phyloP scores from a whole-genome alignment of 228 moss, liverwort and hornwort genomes.

The Sphagnum fallax region DNA sequence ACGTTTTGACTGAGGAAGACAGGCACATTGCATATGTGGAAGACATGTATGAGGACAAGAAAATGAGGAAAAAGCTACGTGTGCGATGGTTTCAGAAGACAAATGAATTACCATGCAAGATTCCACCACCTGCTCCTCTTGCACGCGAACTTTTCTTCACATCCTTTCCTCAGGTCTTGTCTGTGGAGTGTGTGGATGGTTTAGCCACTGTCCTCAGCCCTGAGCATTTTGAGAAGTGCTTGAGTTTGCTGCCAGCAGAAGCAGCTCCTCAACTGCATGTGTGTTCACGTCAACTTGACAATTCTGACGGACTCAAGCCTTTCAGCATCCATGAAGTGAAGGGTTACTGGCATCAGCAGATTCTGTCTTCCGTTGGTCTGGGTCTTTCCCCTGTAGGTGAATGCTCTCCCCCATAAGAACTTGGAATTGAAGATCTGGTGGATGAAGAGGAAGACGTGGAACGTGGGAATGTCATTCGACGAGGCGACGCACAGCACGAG shows the following conservation, averaged over 20 bases:
- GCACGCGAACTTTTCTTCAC: conserved; percentile 67
- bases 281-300: conserved; percentile 73
- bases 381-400: conserved; percentile 27
- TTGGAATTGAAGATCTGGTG: conserved; percentile 69
- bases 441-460: conserved; percentile 72
- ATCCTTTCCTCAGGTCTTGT: conserved; percentile 66
- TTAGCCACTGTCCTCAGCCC: conserved; percentile 70
- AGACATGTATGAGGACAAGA: conserved; percentile 84
- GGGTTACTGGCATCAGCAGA: conserved; percentile 65
- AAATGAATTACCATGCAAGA: conserved; percentile 66
- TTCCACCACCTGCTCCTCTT: conserved; percentile 68
- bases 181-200: conserved; percentile 89
- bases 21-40: conserved; percentile 81
- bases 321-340: conserved; percentile 65
- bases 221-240: conserved; percentile 56
- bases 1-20: conserved; percentile 82
- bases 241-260: conserved; percentile 26
- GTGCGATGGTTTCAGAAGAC: conserved; percentile 90
- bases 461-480: conserved; percentile 50
- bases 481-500: conserved; percentile 74
- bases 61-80: conserved; percentile 75
- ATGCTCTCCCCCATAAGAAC: conserved; percentile 36
- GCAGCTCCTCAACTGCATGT: conserved; percentile 39
- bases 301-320: conserved; percentile 59
- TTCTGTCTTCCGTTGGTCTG: conserved; percentile 32